These are phyloP conservation scores for Coffea humblotiana DNA, from an alignment of 305 asterid genomes.

Conservation along the genomic window DNA sequence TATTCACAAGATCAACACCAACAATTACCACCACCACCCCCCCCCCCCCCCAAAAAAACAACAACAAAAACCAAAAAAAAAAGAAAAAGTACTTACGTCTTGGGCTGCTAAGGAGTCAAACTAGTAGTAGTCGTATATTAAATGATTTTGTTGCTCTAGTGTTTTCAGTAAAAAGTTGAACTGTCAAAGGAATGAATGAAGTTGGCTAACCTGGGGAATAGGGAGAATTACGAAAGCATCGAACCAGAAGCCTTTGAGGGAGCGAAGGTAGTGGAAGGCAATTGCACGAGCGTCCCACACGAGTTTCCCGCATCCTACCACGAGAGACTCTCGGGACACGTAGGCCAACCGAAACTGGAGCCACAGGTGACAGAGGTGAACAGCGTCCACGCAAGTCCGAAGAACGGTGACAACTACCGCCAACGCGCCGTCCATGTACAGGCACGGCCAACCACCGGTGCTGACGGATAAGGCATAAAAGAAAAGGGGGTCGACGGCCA, in stretches of 20 bases:
- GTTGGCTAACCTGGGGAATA: conserved; percentile 70
- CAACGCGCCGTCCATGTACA: conserved; percentile 68
- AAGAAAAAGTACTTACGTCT: too few species aligned
- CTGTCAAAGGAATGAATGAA: not conserved
- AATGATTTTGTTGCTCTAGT: too few species aligned
- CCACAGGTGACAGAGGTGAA: conserved; percentile 77
- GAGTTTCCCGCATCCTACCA: conserved; percentile 89
- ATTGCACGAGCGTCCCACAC: conserved; percentile 92
- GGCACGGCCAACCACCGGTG: conserved; percentile 70
- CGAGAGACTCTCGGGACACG: conserved; percentile 90
- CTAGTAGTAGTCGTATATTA: too few species aligned
- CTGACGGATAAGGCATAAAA: conserved; percentile 85
- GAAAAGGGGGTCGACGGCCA: conserved; percentile 86
- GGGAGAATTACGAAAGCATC: conserved; percentile 91
- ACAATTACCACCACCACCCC: too few species aligned
- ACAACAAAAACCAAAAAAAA: too few species aligned
- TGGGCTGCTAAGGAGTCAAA: too few species aligned
- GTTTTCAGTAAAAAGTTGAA: too few species aligned
- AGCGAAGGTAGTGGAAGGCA: conserved; percentile 66
- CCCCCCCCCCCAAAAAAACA: too few species aligned
- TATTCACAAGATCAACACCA: too few species aligned
- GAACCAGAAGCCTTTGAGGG: conserved; percentile 83
- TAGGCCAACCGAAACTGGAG: conserved; percentile 86
- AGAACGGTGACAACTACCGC: conserved; percentile 66
- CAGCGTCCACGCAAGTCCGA: conserved; percentile 78